Base-by-base conservation (phyloP, 2,329 filamentous ascomycete species). In the Scytalidium lignicola region DNA sequence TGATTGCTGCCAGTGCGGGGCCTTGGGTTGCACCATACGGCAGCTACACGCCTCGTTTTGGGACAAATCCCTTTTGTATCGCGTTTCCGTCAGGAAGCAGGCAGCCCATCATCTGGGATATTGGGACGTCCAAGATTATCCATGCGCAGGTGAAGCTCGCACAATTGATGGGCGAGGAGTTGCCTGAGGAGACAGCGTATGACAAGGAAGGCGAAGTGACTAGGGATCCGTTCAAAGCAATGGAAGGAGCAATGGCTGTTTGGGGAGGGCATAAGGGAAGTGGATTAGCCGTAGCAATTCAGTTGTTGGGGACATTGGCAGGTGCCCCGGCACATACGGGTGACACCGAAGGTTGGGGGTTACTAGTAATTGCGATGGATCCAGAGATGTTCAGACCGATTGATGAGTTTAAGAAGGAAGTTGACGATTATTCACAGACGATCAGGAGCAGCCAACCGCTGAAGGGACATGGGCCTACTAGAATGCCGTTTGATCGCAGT, bases 401-500 rank as follows among this genome's bases (percentile, higher is more conserved):
- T 43, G 41, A 43, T n/a, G 41, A 43, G 41, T 43, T 43, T 21
- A 43, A 43, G 19, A 43, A 43, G 19, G 41, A 43, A 17, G 41
- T 43, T 15, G 41, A 43, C n/a, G n/a, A 15, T 13, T 43, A 43
- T 26, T 43, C 41, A 3, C 12, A 43, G 18, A 43, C 41, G 41
- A 43, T 43, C 18, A 43, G 41, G 18, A 43, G 41, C n/a, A 43
- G 41, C 18, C n/a, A 43, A 4, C 41, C 41, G 13, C 18, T 43
- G 2, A 21, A 43, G 6, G 41, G 41, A 17, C 6, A 43, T 43
- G 41, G 41, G 3, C 41, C 41, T 17, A 21, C n/a, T 20, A 43
- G 41, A 21, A 43, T 43, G 41, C 41, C 41, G 19, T 43, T 43
- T 43, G 41, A 43, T 43, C 41, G 41, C 6, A 43, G 41, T 17